These are phyloP conservation scores for Penicillium mononematosum DNA, from an alignment of 495 filamentous ascomycete species.

Conservation along the genomic window DNA sequence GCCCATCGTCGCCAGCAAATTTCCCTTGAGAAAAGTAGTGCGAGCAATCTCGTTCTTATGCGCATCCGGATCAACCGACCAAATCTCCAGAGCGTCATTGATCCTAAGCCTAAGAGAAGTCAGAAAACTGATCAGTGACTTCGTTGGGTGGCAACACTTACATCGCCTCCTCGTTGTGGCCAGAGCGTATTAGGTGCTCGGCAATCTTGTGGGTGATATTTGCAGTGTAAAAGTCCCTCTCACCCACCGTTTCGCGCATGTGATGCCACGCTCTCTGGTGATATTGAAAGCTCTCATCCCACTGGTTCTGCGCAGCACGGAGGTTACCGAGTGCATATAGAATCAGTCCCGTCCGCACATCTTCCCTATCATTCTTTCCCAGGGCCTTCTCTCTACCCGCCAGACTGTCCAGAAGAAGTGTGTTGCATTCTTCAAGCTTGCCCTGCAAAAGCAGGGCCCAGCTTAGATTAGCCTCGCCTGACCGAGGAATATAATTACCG, in stretches of 20 bases:
- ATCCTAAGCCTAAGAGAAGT: conserved; percentile 16
- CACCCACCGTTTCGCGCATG: conserved; percentile 27
- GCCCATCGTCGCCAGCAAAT: conserved; percentile 16
- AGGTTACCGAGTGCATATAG: conserved; percentile 34
- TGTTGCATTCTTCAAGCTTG: conserved; percentile 1
- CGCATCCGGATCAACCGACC: conserved; percentile 16
- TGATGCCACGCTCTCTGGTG: conserved; percentile 24
- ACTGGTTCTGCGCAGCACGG: conserved; percentile 13
- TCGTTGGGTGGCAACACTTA: conserved; percentile 10
- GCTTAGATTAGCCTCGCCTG: neutral
- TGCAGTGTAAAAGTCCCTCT: conserved; percentile 28
- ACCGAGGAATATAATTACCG: neutral
- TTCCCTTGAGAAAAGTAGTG: conserved; percentile 25
- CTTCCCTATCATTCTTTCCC: conserved; percentile 20
- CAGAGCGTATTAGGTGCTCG: conserved; percentile 26
- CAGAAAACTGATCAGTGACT: neutral
- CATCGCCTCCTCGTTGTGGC: conserved; percentile 23
- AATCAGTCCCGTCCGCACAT: conserved; percentile 30
- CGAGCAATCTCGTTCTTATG: conserved; percentile 28
- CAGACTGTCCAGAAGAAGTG: conserved; percentile 16
- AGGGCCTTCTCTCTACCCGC: conserved; percentile 13
- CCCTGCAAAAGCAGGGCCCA: neutral
- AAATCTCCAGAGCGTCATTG: conserved; percentile 25
- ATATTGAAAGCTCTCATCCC: conserved; percentile 27
- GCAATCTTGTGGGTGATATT: conserved; percentile 29